Evolutionary conservation across 768 basidiomycete species (phyloP), one percentile per base, ranked within the genome.

Genomic region (Lentinus tigrinus): DNA sequence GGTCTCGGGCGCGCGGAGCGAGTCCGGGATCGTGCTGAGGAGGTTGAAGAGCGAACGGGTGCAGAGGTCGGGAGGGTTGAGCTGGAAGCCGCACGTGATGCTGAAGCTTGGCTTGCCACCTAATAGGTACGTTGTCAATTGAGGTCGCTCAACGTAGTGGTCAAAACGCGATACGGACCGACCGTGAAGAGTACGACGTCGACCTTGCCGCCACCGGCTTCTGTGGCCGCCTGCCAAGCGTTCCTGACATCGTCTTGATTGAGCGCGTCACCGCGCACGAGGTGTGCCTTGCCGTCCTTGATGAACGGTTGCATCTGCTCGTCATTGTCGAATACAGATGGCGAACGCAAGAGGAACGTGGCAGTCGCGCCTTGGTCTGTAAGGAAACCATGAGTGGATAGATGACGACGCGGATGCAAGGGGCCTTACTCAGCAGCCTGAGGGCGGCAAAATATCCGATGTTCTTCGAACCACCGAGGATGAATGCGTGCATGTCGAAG

Each of bases 211-310:
- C 72, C 68, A 17, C 65, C 70, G 23, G 65, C 39, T 10, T 54
- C 47, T 14, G 63, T 49, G 11, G 66, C 68, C 1, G 67, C 71
- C 53, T 74, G 66, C 85, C 87, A 88, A 3, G 77, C 84, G 14
- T 69, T 72, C 58, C 74, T 57, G 52, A 87, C 78, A 60, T 88
- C 84, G 0, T 73, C 75, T 53, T 75, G 67, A 31, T 78, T 73
- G 7, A 85, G 74, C 0, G 83, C 87, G 60, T 90, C 86, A 4
- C 88, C 88, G 58, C 83, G 75, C 11, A 86, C 65, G 9, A 89
- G 69, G 11, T 70, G 76, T 1, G 82, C 88, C 52, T 77, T 77
- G 4, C 85, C 85, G 0, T 74, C 64, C 47, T 74, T 67, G 47
- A 89, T 64, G 65, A 81, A 79, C 11, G 61, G 57, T 62, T 88